These are phyloP conservation scores for Plasmodium billcollinsi DNA, from an alignment of 169 alveolate species.

Conservation along the genomic window DNA sequence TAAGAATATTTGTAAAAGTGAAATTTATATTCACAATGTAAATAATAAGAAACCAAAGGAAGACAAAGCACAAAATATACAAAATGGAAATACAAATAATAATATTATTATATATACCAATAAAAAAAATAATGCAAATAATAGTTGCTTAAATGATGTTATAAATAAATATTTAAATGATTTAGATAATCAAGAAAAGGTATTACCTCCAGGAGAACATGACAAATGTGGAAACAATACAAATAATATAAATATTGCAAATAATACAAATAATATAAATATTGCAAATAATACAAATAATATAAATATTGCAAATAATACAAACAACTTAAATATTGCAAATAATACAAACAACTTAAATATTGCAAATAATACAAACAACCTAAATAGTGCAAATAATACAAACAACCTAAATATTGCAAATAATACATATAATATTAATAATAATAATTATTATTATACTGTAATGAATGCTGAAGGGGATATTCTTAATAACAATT, in stretches of 20 bases:
- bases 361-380: not conserved
- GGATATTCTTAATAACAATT: conserved; percentile 1
- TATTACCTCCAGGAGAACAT: not conserved
- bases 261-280: not conserved
- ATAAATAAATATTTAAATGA: conserved; percentile 29
- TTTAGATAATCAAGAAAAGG: conserved; percentile 8
- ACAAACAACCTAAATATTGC: not conserved
- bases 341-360: not conserved
- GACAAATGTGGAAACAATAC: not conserved
- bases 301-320: not conserved
- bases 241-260: not conserved
- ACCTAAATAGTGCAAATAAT: not conserved
- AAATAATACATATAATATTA: not conserved
- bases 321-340: not conserved
- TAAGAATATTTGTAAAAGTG: not conserved
- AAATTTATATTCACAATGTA: not conserved
- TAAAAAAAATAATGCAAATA: conserved; percentile 4
- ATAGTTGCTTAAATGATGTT: conserved; percentile 31
- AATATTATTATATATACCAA: not conserved
- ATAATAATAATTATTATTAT: not conserved
- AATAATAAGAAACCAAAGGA: not conserved
- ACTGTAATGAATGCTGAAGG: not conserved
- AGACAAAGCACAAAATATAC: not conserved
- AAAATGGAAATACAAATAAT: not conserved
- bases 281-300: not conserved